Base-by-base conservation (phyloP, 148 eudicot species). In the Pouteria glomerata region DNA sequence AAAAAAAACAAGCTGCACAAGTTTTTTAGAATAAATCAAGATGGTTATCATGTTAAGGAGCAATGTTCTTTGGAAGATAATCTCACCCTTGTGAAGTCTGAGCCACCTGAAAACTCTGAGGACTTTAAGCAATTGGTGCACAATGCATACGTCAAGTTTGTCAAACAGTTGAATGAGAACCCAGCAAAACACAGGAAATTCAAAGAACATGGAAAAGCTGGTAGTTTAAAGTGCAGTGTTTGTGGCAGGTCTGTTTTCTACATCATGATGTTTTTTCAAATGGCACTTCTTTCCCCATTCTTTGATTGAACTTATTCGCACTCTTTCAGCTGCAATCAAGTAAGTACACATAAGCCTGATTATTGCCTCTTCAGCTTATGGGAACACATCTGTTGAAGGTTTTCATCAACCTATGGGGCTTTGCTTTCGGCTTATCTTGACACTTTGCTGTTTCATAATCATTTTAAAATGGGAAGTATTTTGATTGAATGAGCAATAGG, bases 181-280 rank as follows among this genome's bases (percentile, higher is more conserved):
- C 67, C 75, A 24, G 74, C 60, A 23, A 74, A 78, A 29, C 76
- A 68, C 41, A 84, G 67, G 69, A 81, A 74, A 48, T 76, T 80
- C 45, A 56, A 33, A 77, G 86, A 70, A 66, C 83, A 82, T 70
- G 88, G 86, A 71, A 80, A 63, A 66, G 78, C 71, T 69, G 85
- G 85, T 81, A 57, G 72, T 69, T 81, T 89, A 58, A 84, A 76
- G 81, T 89, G 93, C 87, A 50, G 70, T 66, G 80, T 86, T 37
- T 89, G 93, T 68, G 82, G 82, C 78, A 89, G 90, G 93, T 89
- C 71, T 52, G 93, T 86, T 74, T 75, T 79, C 70, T 52, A 61
- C 72, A 57, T 31, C 45, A 63, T 30, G 52, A 68, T 52, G 31
- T 74, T 72, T 73, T 73, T 69, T 55, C 52, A 47, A 72, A 67